phyloP scores from a whole-genome alignment of 106 monocot genomes.

The Dioscorea dumetorum region DNA sequence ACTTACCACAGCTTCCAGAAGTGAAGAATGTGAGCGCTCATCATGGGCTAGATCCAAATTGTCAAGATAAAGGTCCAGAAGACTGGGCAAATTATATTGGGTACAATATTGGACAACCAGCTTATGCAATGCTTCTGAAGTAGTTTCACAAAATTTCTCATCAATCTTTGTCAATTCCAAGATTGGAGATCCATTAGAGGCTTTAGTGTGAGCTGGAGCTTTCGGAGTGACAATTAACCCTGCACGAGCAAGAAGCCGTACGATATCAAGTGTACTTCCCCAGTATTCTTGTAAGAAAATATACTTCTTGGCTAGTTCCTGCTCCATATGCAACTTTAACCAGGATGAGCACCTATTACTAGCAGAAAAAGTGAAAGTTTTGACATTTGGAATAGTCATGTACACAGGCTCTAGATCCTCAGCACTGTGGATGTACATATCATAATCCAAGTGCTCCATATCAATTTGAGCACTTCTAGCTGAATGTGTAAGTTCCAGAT shows the following conservation, averaged over 20 bases:
- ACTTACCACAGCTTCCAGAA: conserved; percentile 83
- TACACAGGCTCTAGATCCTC: conserved; percentile 65
- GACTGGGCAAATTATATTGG: conserved; percentile 54
- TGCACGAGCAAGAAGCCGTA: conserved; percentile 59
- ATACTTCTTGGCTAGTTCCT: conserved; percentile 65
- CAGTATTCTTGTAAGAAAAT: conserved; percentile 86
- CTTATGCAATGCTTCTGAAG: conserved; percentile 52
- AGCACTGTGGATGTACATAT: conserved; percentile 26
- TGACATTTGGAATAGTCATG: conserved; percentile 61
- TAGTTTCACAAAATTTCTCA: conserved; percentile 18
- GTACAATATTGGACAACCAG: conserved; percentile 55
- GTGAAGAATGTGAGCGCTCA: conserved; percentile 32
- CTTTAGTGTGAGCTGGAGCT: neutral
- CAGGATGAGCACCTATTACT: conserved; percentile 40
- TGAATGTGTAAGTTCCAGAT: conserved; percentile 29
- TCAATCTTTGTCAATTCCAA: conserved; percentile 16
- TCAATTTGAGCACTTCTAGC: conserved; percentile 10
- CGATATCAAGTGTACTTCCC: conserved; percentile 53
- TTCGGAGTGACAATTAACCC: conserved; percentile 33
- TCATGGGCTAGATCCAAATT: conserved; percentile 52
- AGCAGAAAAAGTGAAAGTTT: conserved; percentile 44
- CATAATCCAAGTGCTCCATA: conserved; percentile 17
- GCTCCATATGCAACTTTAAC: conserved; percentile 63
- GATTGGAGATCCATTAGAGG: conserved; percentile 20
- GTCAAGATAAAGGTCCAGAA: conserved; percentile 87